These are phyloP conservation scores for Thraustochytrium sp. DNA, from an alignment of 352 stramenopile genomes.

Conservation along the genomic window DNA sequence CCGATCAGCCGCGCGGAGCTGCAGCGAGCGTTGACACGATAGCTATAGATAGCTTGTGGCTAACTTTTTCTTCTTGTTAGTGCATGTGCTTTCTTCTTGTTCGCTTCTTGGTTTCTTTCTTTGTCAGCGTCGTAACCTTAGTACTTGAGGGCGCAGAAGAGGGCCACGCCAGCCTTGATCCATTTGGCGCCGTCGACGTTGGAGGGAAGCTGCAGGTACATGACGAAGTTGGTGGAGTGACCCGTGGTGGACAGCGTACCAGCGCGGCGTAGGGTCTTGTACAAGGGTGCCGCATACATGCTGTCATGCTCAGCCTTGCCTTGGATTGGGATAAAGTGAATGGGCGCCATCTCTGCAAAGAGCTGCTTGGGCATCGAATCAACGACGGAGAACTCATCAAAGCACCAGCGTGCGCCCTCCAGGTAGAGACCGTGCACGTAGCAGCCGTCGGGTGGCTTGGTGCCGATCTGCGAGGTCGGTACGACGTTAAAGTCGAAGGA, in stretches of 20 bases:
- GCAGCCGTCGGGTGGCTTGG: constrained; percentile 62
- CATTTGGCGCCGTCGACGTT: constrained; percentile 72
- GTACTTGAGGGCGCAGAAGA: constrained; percentile 73
- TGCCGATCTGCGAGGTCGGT: constrained; percentile 49
- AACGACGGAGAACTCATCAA: constrained; percentile 62
- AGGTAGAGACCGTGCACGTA: constrained; percentile 79
- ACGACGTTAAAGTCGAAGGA: constrained; percentile 55
- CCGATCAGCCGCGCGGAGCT: neutral
- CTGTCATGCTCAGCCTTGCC: constrained; percentile 66
- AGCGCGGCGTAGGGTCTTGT: constrained; percentile 85
- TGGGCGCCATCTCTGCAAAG: constrained; percentile 79
- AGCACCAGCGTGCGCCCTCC: constrained; percentile 76
- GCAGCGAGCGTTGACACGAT: neutral
- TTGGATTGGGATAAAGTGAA: constrained; percentile 68
- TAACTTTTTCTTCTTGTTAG: neutral
- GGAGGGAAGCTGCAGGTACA: constrained; percentile 88
- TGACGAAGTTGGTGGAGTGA: constrained; percentile 94
- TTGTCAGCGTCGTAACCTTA: neutral
- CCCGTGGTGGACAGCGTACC: constrained; percentile 88
- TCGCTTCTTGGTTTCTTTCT: neutral
- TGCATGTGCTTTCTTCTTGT: no score
- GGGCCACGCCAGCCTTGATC: constrained; percentile 84
- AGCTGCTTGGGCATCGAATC: constrained; percentile 83
- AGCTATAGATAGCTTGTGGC: neutral
- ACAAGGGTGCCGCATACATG: constrained; percentile 85